These are phyloP conservation scores for Ampelomyces quisqualis DNA, from an alignment of 2,329 filamentous ascomycete genomes.

Conservation along the genomic window DNA sequence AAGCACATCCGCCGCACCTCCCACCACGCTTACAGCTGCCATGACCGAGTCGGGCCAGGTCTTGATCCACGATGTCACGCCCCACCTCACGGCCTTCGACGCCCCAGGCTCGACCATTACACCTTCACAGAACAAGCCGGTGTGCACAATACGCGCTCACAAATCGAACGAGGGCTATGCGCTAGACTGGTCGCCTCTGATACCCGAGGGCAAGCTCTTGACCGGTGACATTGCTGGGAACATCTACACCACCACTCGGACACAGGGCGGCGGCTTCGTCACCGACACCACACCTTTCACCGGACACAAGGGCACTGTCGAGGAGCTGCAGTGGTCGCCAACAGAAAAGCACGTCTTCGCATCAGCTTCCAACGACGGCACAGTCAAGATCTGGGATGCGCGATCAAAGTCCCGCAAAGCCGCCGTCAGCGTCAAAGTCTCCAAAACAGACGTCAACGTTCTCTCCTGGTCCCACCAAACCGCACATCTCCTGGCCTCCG, in stretches of 20 bases:
- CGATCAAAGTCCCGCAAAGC: slow-evolving; percentile 85
- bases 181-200: slow-evolving; percentile 89
- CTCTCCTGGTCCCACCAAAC: slow-evolving; percentile 93
- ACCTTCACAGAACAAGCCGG: slow-evolving; percentile 79
- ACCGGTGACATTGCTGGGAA: slow-evolving; percentile 89
- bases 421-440: slow-evolving; percentile 84
- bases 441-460: slow-evolving; percentile 87
- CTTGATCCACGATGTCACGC: slow-evolving; percentile 90
- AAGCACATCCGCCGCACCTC: slow-evolving; percentile 67
- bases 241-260: slow-evolving; percentile 85
- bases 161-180: slow-evolving; percentile 87
- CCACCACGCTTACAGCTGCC: slow-evolving; percentile 80
- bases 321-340: slow-evolving; percentile 96
- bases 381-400: slow-evolving; percentile 93
- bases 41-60: slow-evolving; percentile 91
- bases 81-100: slow-evolving; percentile 86
- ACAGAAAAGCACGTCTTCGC: slow-evolving; percentile 92
- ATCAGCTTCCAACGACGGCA: slow-evolving; percentile 90
- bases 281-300: slow-evolving; percentile 82
- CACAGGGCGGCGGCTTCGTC: slow-evolving; percentile 83
- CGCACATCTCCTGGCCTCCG: slow-evolving; percentile 84
- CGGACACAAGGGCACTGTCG: slow-evolving; percentile 81
- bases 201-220: slow-evolving; percentile 78
- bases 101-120: slow-evolving; percentile 79
- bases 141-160: slow-evolving; percentile 86